Evolutionary conservation across 176 grass and related monocot species (phyloP).

Genomic region (Phoenix roebelenii): DNA sequence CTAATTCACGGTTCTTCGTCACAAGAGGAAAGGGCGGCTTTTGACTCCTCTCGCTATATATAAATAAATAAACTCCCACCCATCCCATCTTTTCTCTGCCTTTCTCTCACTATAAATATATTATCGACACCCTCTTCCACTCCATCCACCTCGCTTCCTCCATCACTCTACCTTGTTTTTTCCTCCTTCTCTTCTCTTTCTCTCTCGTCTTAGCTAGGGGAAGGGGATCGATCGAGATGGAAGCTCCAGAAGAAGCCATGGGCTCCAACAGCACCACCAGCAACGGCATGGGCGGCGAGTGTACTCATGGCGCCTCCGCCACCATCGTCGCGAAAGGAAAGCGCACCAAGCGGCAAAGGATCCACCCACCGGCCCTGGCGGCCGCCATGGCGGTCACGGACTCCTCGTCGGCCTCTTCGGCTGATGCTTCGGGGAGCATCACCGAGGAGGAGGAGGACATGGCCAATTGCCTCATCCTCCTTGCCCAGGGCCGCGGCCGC

Average conservation of each 20-base stretch:
- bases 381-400: not conserved
- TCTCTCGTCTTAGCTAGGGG: not conserved
- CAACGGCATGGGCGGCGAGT: slow-evolving; percentile 1
- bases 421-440: slow-evolving; percentile 16
- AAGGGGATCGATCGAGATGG: slow-evolving; percentile 11
- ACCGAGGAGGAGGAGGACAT: slow-evolving; percentile 77
- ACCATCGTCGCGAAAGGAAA: slow-evolving; percentile 47
- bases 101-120: too few species aligned
- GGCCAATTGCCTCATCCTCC: slow-evolving; percentile 74
- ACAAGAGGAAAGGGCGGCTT: too few species aligned
- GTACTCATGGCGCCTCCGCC: not conserved
- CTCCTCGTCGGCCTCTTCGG: slow-evolving; percentile 21
- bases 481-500: slow-evolving; percentile 27
- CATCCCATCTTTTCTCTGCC: not conserved
- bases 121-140: too few species aligned
- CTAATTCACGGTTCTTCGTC: too few species aligned
- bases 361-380: not conserved
- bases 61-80: not conserved
- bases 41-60: too few species aligned
- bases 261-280: slow-evolving; percentile 4
- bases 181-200: not conserved
- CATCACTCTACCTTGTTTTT: too few species aligned
- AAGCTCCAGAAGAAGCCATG: slow-evolving; percentile 21
- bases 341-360: slow-evolving; percentile 62
- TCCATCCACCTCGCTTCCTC: too few species aligned